Percentiles rank a stretch among this genome's conserved stretches.
Evolutionary conservation across 23 red algal genomes (phyloP).

Genomic region (Gracilaria domingensis): DNA sequence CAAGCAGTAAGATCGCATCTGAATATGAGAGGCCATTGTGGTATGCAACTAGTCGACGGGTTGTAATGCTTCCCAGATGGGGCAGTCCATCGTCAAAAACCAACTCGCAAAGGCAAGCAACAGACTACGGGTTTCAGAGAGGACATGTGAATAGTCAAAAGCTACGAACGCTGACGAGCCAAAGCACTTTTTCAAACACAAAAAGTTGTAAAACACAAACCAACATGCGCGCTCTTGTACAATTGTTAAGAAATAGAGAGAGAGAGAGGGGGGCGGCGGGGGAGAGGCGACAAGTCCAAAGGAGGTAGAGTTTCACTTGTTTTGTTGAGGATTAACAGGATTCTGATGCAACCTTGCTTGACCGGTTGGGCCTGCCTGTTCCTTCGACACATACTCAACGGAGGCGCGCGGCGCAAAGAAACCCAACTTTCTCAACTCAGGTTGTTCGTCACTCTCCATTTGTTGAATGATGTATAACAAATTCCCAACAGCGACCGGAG

Average conservation of each 20-base stretch:
- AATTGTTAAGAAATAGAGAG: not conserved
- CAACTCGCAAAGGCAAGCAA: not conserved
- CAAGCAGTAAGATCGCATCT: constrained; percentile 43
- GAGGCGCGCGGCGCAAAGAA: constrained; percentile 76
- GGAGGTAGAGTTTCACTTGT: constrained; percentile 20
- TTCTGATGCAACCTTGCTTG: constrained; percentile 82
- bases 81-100: not conserved
- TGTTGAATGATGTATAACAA: constrained; percentile 86
- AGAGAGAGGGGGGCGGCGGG: not conserved
- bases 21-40: not conserved
- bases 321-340: constrained; percentile 53
- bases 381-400: constrained; percentile 75
- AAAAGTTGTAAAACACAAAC: not conserved
- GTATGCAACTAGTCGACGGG: not conserved
- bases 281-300: not conserved
- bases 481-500: constrained; percentile 77
- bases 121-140: not conserved
- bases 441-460: constrained; percentile 70
- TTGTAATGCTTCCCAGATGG: not conserved
- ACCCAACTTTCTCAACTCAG: constrained; percentile 65
- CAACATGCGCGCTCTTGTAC: not conserved
- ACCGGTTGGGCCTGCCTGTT: constrained; percentile 74
- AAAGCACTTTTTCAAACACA: not conserved
- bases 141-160: not conserved
- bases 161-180: constrained; percentile 2